Evolutionary conservation across 345 rosid genomes (phyloP).

Genomic region (Linum lewisii): DNA sequence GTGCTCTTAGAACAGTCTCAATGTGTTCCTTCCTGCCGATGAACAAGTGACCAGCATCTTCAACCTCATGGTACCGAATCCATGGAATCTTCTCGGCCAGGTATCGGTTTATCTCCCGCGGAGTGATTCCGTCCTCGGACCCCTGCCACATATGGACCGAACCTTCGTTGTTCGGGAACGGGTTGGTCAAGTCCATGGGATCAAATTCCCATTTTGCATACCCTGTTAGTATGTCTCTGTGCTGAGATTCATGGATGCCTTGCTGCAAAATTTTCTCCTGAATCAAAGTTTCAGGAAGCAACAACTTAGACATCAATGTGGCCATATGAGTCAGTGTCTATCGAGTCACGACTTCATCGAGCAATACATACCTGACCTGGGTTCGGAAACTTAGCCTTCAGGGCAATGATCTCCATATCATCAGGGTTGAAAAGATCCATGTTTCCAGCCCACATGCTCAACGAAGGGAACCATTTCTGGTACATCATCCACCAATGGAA

Average conservation of each 20-base stretch:
- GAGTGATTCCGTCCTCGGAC: slow-evolving; percentile 51
- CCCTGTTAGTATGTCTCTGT: slow-evolving; percentile 48
- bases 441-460: slow-evolving; percentile 39
- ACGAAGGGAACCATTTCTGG: slow-evolving; percentile 62
- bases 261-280: slow-evolving; percentile 58
- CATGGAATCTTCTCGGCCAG: slow-evolving; percentile 55
- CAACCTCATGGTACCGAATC: slow-evolving; percentile 64
- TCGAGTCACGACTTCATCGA: too few relatives aligned
- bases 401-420: slow-evolving; percentile 36
- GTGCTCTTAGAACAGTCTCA: slow-evolving; percentile 43
- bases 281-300: slow-evolving; percentile 6
- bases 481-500: slow-evolving; percentile 86
- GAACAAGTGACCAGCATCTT: slow-evolving; percentile 51
- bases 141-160: slow-evolving; percentile 77
- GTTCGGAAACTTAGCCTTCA: slow-evolving; percentile 27
- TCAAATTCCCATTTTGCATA: slow-evolving; percentile 76
- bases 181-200: slow-evolving; percentile 51
- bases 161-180: slow-evolving; percentile 42
- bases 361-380: slow-evolving; percentile 36
- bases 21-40: slow-evolving; percentile 33
- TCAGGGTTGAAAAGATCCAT: slow-evolving; percentile 24
- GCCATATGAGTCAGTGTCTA: too few relatives aligned
- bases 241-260: slow-evolving; percentile 55
- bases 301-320: too few relatives aligned
- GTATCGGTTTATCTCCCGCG: slow-evolving; percentile 34